phyloP scores from a whole-genome alignment of 2,329 filamentous ascomycete genomes.

The Neurospora sp. region DNA sequence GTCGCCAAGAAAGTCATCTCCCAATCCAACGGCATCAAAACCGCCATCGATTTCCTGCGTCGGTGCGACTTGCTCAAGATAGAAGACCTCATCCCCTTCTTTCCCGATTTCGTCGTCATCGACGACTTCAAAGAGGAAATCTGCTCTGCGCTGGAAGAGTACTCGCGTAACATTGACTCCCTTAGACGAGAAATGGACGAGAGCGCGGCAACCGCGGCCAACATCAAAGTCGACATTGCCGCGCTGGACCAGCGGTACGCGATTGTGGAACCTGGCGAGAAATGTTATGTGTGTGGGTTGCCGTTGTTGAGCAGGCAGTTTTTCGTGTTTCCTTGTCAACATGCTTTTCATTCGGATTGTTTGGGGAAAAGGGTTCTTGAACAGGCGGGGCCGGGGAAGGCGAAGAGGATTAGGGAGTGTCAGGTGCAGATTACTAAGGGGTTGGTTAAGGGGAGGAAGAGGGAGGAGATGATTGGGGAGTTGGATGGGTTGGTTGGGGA shows the following conservation, averaged over 20 bases:
- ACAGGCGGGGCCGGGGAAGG: constrained; percentile 65
- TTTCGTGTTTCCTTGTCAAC: constrained; percentile 97
- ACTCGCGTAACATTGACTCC: constrained; percentile 79
- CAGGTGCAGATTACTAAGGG: constrained; percentile 77
- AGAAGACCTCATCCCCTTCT: constrained; percentile 95
- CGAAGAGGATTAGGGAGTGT: constrained; percentile 72
- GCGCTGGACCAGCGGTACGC: constrained; percentile 82
- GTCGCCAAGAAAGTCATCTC: constrained; percentile 92
- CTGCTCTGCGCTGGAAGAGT: constrained; percentile 85
- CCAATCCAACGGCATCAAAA: constrained; percentile 77
- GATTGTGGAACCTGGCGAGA: constrained; percentile 92
- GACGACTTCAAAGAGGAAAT: constrained; percentile 99
- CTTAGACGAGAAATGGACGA: constrained; percentile 95
- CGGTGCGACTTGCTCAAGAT: constrained; percentile 87
- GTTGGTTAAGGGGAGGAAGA: constrained; percentile 56
- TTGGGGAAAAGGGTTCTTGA: constrained; percentile 78
- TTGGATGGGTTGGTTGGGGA: constrained; percentile 86
- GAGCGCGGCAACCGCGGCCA: constrained; percentile 73
- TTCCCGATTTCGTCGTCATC: constrained; percentile 96
- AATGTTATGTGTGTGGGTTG: constrained; percentile 80
- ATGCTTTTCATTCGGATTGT: constrained; percentile 95
- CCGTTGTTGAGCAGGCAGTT: constrained; percentile 86
- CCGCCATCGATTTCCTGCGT: constrained; percentile 86
- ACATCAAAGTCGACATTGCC: constrained; percentile 85
- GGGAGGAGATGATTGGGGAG: constrained; percentile 78